These are phyloP conservation scores for Heliosperma pusillum DNA, from an alignment of 148 eudicot genomes.

Conservation along the genomic window DNA sequence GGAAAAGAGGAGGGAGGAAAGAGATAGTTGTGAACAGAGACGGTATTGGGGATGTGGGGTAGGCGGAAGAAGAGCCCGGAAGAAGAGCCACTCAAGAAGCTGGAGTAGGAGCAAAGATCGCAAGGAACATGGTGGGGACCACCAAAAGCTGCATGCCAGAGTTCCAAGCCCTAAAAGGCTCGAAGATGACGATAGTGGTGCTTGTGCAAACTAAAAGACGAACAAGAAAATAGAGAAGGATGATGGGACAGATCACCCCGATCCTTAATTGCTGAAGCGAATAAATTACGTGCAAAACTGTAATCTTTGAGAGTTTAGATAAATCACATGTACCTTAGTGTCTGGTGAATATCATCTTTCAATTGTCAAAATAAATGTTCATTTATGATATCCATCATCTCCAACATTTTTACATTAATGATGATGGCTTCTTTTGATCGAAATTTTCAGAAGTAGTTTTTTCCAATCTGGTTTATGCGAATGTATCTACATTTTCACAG, in stretches of 20 bases:
- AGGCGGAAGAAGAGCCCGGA: slow-evolving; percentile 79
- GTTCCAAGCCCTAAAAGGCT: slow-evolving; percentile 74
- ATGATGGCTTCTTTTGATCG: neutral
- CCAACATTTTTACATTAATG: neutral
- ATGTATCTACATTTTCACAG: neutral
- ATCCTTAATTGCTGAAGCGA: slow-evolving; percentile 93
- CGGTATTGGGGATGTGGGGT: slow-evolving; percentile 59
- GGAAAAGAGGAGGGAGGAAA: slow-evolving; percentile 52
- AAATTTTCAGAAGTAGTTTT: neutral
- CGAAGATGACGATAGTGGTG: slow-evolving; percentile 41
- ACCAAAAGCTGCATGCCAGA: slow-evolving; percentile 51
- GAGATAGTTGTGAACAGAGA: slow-evolving; percentile 26
- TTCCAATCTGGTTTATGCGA: neutral
- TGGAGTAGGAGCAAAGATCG: slow-evolving; percentile 76
- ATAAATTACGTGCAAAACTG: slow-evolving; percentile 60
- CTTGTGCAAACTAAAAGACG: slow-evolving; percentile 51
- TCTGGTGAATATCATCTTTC: neutral
- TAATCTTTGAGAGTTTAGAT: slow-evolving; percentile 55
- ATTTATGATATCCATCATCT: neutral
- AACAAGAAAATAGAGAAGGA: slow-evolving; percentile 65
- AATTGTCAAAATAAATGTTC: neutral
- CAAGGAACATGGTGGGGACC: slow-evolving; percentile 57
- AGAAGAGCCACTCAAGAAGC: slow-evolving; percentile 84
- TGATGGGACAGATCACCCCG: slow-evolving; percentile 91
- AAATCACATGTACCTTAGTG: neutral